Evolutionary conservation across 2,329 filamentous ascomycete species (phyloP).

Genomic region (Ambrosiella xylebori): DNA sequence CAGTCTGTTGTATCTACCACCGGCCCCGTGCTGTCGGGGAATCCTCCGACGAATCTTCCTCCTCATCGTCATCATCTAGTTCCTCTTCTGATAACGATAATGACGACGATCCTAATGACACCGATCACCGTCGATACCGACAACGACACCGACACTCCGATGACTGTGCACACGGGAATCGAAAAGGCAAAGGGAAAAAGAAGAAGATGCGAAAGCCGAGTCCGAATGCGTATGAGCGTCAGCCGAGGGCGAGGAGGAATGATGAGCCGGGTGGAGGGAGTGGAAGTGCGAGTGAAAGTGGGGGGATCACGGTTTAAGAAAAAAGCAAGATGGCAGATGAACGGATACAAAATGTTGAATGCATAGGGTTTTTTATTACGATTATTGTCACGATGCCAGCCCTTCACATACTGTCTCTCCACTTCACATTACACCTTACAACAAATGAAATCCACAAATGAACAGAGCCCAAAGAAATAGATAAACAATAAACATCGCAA

Average conservation of each 20-base stretch:
- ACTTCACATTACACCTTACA: too few relatives aligned
- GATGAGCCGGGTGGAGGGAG: neutral
- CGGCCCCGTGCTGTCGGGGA: conserved; percentile 67
- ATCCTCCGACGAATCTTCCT: conserved; percentile 39
- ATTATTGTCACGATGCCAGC: neutral
- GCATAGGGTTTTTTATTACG: neutral
- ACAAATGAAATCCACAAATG: neutral
- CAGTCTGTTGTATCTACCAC: conserved; percentile 99
- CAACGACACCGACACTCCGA: conserved; percentile 13
- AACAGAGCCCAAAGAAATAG: neutral
- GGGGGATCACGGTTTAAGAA: neutral
- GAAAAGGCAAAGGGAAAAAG: conserved; percentile 22
- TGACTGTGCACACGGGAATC: conserved; percentile 17
- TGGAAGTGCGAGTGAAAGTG: neutral
- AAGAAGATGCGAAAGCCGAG: conserved; percentile 33
- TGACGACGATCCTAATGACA: conserved; percentile 18
- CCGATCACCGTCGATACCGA: conserved; percentile 16
- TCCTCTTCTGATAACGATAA: conserved; percentile 24
- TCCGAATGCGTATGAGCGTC: conserved; percentile 69
- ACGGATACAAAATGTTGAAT: neutral
- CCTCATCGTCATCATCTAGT: conserved; percentile 31
- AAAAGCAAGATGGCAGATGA: neutral
- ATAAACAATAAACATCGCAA: neutral
- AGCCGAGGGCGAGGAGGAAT: conserved; percentile 23
- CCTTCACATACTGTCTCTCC: too few relatives aligned